phyloP scores from a whole-genome alignment of 2,329 filamentous ascomycete species.

The Ophiostoma montium region DNA sequence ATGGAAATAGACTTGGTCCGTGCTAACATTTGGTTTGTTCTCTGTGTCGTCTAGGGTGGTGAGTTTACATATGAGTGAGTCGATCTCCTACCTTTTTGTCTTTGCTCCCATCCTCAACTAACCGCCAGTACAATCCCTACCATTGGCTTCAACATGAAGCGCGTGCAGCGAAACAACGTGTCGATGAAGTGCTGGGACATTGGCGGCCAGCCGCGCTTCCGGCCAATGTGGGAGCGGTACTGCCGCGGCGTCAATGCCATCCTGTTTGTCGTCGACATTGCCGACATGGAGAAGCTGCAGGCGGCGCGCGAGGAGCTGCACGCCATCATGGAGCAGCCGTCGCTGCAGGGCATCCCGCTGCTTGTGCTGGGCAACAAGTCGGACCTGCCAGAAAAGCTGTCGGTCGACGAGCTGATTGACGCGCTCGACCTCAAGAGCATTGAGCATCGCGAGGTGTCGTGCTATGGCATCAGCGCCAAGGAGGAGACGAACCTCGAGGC shows the following conservation, averaged over 20 bases:
- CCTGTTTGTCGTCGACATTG: constrained; percentile 95
- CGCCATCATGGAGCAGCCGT: constrained; percentile 68
- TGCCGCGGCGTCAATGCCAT: constrained; percentile 96
- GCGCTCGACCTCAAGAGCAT: constrained; percentile 80
- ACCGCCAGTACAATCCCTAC: constrained; percentile 77
- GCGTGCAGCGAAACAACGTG: constrained; percentile 93
- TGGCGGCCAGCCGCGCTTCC: constrained; percentile 89
- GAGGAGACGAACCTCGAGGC: constrained; percentile 98
- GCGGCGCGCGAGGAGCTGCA: constrained; percentile 88
- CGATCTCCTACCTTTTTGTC: neutral
- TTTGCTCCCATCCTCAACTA: neutral
- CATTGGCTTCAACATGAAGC: constrained; percentile 98
- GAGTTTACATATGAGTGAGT: constrained; percentile 98
- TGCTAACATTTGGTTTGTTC: no score
- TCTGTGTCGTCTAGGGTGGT: constrained; percentile 58
- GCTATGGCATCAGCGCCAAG: constrained; percentile 97
- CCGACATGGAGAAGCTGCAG: constrained; percentile 66
- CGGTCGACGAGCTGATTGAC: constrained; percentile 91
- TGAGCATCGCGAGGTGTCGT: constrained; percentile 85
- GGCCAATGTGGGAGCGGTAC: constrained; percentile 98
- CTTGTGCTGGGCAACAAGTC: constrained; percentile 96
- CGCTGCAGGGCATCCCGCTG: constrained; percentile 78
- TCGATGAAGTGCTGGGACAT: constrained; percentile 99
- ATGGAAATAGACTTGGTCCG: neutral
- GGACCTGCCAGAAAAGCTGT: constrained; percentile 78